Base-by-base conservation (phyloP, 495 filamentous ascomycete genomes). In the Aspergillus taichungensis region DNA sequence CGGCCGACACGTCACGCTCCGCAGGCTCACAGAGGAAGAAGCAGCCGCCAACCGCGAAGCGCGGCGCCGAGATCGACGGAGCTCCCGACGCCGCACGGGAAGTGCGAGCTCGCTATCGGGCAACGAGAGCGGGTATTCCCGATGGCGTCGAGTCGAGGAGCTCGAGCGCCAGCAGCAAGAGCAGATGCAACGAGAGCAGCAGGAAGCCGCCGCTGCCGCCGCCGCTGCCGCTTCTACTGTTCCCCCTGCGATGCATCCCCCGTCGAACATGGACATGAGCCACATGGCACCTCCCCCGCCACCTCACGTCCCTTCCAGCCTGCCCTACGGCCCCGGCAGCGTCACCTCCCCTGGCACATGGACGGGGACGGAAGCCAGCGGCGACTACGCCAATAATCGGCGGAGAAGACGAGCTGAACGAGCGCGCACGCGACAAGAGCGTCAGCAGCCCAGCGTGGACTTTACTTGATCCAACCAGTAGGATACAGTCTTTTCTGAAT, bases 21-120 rank as follows among this genome's bases (percentile, higher is more conserved):
- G 87, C 14, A 74, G 85, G 27, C 65, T 95, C 9, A 87, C 83
- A 6, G 87, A 91, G 50, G 79, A 88, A 59, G 88, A 94, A 73
- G 83, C 84, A 3, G 81, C 78, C 8, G 76, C 76, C 9, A 74
- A 71, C 36, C 74, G 80, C 34, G 75, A 78, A 48, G 69, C 73
- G 9, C 67, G 76, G 34, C 68, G 77, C 7, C 54, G 67, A 40
- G 71, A 71, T 43, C 64, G 64, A 43, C 51, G 66, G 30, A 65
- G 47, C 34, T 71, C 69, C 1, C 63, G 67, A 8, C 66, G 64
- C 35, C 62, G 70, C 40, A 60, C 56, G 33, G 67, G 65, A 29
- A 76, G 72, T 37, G 66, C 53, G 2, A 72, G 71, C 44, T 69
- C 70, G 2, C 50, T 73, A 4, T 71, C 70, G 12, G 69, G 67